Percentiles rank a stretch among this genome's conserved stretches.
Evolutionary conservation across 139 green algal genomes (phyloP).

Genomic region (Volvox reticuliferus): DNA sequence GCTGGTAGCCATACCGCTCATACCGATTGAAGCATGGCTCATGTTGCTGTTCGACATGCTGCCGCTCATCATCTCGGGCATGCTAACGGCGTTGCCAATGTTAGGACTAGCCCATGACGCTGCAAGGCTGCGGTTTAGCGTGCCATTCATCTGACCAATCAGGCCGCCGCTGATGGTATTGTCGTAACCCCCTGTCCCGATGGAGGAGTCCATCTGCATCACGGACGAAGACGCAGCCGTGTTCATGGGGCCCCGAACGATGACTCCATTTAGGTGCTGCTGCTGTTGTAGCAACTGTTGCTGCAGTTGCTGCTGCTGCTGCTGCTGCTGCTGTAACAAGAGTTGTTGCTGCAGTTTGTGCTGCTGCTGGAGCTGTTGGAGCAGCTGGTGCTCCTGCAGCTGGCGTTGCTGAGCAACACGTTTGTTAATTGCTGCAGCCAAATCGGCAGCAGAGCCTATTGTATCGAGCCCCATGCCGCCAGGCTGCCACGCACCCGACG

Average conservation of each 20-base stretch:
- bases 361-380: not conserved
- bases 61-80: not conserved
- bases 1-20: not conserved
- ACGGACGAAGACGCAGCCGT: not conserved
- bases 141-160: not conserved
- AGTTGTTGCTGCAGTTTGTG: not conserved
- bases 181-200: not conserved
- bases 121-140: not conserved
- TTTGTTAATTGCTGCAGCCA: not conserved
- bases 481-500: not conserved
- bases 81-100: not conserved
- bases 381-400: not conserved
- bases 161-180: not conserved
- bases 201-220: not conserved
- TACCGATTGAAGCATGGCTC: not conserved
- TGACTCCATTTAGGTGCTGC: not conserved
- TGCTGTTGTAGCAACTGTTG: not conserved
- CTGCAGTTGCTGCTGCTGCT: conserved; percentile 12
- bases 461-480: not conserved
- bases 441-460: not conserved
- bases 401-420: not conserved
- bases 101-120: not conserved
- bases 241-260: not conserved
- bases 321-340: not conserved
- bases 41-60: not conserved